Conservation (phyloP, 208 protist genomes). For the Naegleria fowleri region DNA sequence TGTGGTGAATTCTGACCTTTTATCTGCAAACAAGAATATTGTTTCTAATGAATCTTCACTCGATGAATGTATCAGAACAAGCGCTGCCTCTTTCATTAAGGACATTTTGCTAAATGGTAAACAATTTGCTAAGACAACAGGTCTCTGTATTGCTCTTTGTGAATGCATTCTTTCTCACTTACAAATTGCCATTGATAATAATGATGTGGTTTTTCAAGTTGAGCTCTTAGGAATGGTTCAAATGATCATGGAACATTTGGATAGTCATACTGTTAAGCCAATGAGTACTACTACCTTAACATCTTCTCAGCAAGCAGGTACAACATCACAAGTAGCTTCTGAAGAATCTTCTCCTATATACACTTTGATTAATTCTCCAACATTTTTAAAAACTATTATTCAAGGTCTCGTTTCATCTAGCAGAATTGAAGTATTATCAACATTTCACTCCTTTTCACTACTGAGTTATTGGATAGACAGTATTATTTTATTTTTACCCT, state of each 20-base stretch:
- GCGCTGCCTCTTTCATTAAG: neutral
- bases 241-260: neutral
- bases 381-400: neutral
- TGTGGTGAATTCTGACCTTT: neutral
- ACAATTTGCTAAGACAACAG: neutral
- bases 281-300: neutral
- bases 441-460: neutral
- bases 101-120: neutral
- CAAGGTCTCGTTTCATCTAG: neutral
- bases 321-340: neutral
- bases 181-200: neutral
- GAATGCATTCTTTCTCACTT: neutral
- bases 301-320: neutral
- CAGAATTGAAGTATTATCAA: neutral
- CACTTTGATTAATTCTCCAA: neutral
- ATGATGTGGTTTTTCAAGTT: slow-evolving; percentile 10
- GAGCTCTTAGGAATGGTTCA: neutral
- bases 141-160: neutral
- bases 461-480: slow-evolving; percentile 8
- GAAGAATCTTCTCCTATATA: neutral
- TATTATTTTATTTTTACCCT: neutral
- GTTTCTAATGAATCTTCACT: neutral
- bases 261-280: neutral
- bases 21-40: neutral
- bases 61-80: neutral